Evolutionary conservation across 345 rosid species (phyloP), one percentile per base, ranked within the genome.

Genomic region (Eucalyptus curtisii): DNA sequence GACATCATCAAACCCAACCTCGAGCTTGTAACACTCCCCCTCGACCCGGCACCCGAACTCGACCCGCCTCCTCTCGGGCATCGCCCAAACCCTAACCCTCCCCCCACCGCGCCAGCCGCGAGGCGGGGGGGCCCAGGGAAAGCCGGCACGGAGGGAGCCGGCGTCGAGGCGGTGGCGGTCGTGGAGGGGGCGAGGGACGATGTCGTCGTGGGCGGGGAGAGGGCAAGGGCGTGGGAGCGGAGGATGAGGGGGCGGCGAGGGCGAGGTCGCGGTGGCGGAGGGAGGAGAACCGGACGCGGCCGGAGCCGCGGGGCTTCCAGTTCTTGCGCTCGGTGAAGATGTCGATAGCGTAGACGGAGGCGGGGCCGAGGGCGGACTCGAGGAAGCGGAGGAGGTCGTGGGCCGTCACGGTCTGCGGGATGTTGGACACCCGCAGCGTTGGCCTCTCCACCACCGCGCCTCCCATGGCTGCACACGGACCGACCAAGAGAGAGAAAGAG

Each of bases 251-350:
- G 90, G 94, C 94, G 85, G 88, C 86, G 37, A 33, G 89, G 49
- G 96, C 98, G 50, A 87, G 88, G 87, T 92, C 89, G 82, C 90
- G 92, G 90, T 85, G 91, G 52, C 94, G 95, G 87, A 95, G 91
- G 64, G 97, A 90, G 88, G 96, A 30, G 94, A 98, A 97, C 88
- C 95, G 99, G 71, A 97, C 95, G 49, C 95, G 95, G 16, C 98
- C 98, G 87, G 89, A 94, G 92, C 95, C 94, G 7, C 98, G 94
- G 86, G 99, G 93, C 90, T 94, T 98, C 99, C 98, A 96, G 90
- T 94, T 94, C 33, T 89, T 93, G 91, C 92, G 97, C 53, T 93
- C 92, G 1, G 97, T 93, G 48, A 88, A 87, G 90, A 97, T 96
- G 90, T 98, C 97, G 88, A 98, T 85, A 52, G 99, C 98, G 90